Conservation (phyloP, 805 yeast genomes). For the Wickerhamomyces silvicola region DNA sequence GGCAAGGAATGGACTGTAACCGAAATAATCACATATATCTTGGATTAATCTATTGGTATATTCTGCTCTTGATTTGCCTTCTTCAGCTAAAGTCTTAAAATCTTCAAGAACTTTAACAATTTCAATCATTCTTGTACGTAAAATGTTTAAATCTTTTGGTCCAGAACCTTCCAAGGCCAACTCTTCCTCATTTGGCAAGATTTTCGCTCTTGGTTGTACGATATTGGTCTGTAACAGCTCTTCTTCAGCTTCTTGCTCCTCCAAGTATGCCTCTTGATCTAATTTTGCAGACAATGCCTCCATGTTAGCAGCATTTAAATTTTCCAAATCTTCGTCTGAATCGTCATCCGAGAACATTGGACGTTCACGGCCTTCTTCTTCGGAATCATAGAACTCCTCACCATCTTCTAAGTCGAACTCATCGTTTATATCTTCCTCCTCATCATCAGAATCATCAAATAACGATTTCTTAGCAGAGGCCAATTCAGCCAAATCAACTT, state of each 20-base stretch:
- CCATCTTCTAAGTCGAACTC: slow-evolving; percentile 55
- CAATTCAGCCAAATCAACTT: slow-evolving; percentile 62
- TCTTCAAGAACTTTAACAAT: slow-evolving; percentile 90
- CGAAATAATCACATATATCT: slow-evolving; percentile 91
- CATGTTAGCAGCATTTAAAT: slow-evolving; percentile 77
- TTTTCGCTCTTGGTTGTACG: slow-evolving; percentile 66
- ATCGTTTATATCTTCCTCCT: slow-evolving; percentile 29
- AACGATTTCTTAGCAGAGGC: slow-evolving; percentile 65
- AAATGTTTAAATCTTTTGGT: slow-evolving; percentile 71
- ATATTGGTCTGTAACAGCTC: slow-evolving; percentile 54
- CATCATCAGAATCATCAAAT: slow-evolving; percentile 53
- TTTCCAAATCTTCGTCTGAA: slow-evolving; percentile 45
- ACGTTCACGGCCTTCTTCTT: slow-evolving; percentile 31
- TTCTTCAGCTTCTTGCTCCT: slow-evolving; percentile 55
- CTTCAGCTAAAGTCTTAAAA: slow-evolving; percentile 75
- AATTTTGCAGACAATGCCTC: slow-evolving; percentile 65
- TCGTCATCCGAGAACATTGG: slow-evolving; percentile 80
- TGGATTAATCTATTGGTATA: slow-evolving; percentile 70
- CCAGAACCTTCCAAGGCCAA: slow-evolving; percentile 40
- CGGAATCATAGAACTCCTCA: slow-evolving; percentile 51
- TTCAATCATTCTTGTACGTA: slow-evolving; percentile 93
- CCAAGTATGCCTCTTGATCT: slow-evolving; percentile 54
- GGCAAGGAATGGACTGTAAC: slow-evolving; percentile 86
- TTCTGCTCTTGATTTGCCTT: slow-evolving; percentile 80
- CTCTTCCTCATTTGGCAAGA: slow-evolving; percentile 69